These are phyloP conservation scores for Metschnikowia kunwiensis DNA, from an alignment of 805 yeast species.

Conservation along the genomic window DNA sequence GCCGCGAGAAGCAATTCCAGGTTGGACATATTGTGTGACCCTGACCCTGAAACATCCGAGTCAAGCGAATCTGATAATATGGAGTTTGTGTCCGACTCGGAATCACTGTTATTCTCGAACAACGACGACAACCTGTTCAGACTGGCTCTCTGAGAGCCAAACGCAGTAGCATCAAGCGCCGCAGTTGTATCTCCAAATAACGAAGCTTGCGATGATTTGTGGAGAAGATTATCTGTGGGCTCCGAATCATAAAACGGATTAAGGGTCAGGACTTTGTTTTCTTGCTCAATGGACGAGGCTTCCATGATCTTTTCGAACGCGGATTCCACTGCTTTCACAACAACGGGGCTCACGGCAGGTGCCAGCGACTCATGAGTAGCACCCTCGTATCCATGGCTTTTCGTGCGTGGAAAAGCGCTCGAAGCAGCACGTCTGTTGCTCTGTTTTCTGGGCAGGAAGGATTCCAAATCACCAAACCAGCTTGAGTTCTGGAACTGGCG, in stretches of 20 bases:
- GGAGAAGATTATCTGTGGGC: not conserved
- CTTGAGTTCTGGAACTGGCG: conserved; percentile 59
- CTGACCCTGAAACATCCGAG: conserved; percentile 10
- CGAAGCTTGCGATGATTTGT: conserved; percentile 8
- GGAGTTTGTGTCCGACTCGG: conserved; percentile 34
- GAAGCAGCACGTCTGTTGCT: conserved; percentile 6
- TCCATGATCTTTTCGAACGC: conserved; percentile 61
- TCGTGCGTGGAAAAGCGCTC: conserved; percentile 5
- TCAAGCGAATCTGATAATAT: conserved; percentile 21
- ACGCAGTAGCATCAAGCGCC: conserved; percentile 1
- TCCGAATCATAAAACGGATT: conserved; percentile 4
- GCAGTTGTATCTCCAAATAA: conserved; percentile 9
- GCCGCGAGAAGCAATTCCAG: conserved; percentile 53
- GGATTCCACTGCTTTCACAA: conserved; percentile 61
- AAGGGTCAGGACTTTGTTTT: not conserved
- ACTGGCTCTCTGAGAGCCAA: conserved; percentile 6
- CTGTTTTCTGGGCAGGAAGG: conserved; percentile 4
- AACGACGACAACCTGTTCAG: conserved; percentile 25
- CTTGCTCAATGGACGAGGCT: conserved; percentile 13
- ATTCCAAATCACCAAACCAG: conserved; percentile 15
- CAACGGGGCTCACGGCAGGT: conserved; percentile 39
- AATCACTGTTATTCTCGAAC: conserved; percentile 36
- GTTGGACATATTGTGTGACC: conserved; percentile 5
- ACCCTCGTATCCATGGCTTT: not conserved
- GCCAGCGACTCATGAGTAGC: not conserved